Evolutionary conservation across 805 yeast genomes (phyloP).

Genomic region (Candida tammaniensis): DNA sequence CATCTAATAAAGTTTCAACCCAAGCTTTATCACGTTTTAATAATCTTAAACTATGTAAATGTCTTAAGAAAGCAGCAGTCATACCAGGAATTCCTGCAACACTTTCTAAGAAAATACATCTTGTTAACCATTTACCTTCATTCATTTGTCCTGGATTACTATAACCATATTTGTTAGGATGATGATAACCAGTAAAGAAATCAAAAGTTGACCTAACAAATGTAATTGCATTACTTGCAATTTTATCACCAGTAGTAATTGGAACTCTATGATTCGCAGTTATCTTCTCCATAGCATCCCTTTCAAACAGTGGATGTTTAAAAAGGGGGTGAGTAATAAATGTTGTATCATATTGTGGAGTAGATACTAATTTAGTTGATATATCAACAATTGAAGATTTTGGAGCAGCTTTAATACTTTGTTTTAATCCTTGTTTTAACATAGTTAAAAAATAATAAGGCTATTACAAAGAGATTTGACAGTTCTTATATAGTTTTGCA

Average conservation of each 20-base stretch:
- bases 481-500: constrained; percentile 1
- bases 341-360: constrained; percentile 22
- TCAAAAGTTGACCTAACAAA: constrained; percentile 54
- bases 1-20: constrained; percentile 71
- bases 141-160: constrained; percentile 49
- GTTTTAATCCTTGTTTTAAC: no score
- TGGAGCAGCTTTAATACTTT: background rate
- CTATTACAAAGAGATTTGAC: background rate
- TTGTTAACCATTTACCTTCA: constrained; percentile 59
- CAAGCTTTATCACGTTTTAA: constrained; percentile 69
- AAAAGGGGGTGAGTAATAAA: constrained; percentile 41
- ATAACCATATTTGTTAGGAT: constrained; percentile 39
- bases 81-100: constrained; percentile 82
- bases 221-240: constrained; percentile 49
- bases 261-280: constrained; percentile 53
- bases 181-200: constrained; percentile 60
- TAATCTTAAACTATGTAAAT: constrained; percentile 59
- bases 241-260: constrained; percentile 42
- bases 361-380: constrained; percentile 23
- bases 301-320: constrained; percentile 31
- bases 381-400: constrained; percentile 18
- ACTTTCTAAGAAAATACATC: constrained; percentile 63
- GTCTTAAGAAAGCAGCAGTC: constrained; percentile 71
- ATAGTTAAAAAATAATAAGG: no score
- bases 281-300: constrained; percentile 35